Percentiles rank a stretch among this genome's conserved stretches.
Conservation (phyloP, 2,329 filamentous ascomycete genomes). For the Calonectria pteridis region DNA sequence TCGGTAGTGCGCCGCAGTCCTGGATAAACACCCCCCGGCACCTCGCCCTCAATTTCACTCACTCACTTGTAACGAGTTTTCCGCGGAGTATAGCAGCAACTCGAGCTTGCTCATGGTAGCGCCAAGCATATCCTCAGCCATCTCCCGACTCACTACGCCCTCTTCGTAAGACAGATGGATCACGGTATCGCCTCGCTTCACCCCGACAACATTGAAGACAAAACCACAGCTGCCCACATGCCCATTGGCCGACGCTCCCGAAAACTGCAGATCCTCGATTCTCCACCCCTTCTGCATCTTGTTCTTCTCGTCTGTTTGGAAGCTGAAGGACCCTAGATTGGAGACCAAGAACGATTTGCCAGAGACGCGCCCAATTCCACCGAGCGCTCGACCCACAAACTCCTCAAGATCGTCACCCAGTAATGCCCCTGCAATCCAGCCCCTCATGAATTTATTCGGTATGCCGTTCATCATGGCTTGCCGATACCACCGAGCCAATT, state of each 20-base stretch:
- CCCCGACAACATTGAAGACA: conserved; percentile 23
- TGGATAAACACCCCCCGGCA: background rate
- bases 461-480: conserved; percentile 13
- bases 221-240: conserved; percentile 21
- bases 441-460: conserved; percentile 14
- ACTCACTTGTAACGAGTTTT: background rate
- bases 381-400: conserved; percentile 16
- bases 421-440: conserved; percentile 20
- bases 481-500: conserved; percentile 18
- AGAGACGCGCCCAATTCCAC: conserved; percentile 15
- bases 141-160: conserved; percentile 17
- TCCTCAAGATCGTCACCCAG: conserved; percentile 20
- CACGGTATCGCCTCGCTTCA: conserved; percentile 22
- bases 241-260: conserved; percentile 22
- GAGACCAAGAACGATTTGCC: conserved; percentile 21
- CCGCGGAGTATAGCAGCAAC: background rate
- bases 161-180: conserved; percentile 25
- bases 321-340: conserved; percentile 23
- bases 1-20: background rate
- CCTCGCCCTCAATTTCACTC: background rate
- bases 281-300: background rate
- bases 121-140: conserved; percentile 18
- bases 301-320: background rate
- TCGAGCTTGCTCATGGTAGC: conserved; percentile 28
- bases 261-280: conserved; percentile 29